Percentiles rank a stretch among this genome's conserved stretches.
Evolutionary conservation across 371 early-diverging fungal species (phyloP).

Genomic region (Mortierella sp.): DNA sequence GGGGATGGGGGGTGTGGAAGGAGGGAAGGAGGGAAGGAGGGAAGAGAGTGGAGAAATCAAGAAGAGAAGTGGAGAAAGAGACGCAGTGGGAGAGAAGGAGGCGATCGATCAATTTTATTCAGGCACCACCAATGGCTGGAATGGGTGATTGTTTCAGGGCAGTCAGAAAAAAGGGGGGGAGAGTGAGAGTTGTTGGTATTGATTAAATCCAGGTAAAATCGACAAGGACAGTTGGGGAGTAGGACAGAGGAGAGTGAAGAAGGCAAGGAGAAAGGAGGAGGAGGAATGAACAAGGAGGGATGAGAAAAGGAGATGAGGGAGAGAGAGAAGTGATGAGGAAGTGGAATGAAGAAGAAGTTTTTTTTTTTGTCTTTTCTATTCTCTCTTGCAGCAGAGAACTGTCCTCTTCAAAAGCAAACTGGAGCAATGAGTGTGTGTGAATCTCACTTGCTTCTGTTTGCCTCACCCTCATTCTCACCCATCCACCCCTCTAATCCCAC

Average conservation of each 20-base stretch:
- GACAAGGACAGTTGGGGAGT: not conserved
- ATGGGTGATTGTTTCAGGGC: not conserved
- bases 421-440: not conserved
- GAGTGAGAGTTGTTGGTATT: not conserved
- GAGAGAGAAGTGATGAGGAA: constrained; percentile 7
- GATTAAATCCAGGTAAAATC: not conserved
- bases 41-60: not conserved
- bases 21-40: too few species aligned
- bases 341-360: constrained; percentile 13
- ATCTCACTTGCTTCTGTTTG: not conserved
- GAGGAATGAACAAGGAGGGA: not conserved
- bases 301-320: not conserved
- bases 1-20: too few species aligned
- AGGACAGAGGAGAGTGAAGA: not conserved
- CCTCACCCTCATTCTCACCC: too few species aligned
- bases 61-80: not conserved
- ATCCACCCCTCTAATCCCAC: not conserved
- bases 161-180: not conserved
- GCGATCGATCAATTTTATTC: too few species aligned
- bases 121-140: too few species aligned
- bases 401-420: not conserved
- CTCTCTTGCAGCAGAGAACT: not conserved
- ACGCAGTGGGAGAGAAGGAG: not conserved
- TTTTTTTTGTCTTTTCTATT: not conserved
- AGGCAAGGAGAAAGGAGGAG: not conserved